Percentiles rank a stretch among this genome's conserved stretches.
Evolutionary conservation across 306 rosid species (phyloP).

Genomic region (Argentina anserina): DNA sequence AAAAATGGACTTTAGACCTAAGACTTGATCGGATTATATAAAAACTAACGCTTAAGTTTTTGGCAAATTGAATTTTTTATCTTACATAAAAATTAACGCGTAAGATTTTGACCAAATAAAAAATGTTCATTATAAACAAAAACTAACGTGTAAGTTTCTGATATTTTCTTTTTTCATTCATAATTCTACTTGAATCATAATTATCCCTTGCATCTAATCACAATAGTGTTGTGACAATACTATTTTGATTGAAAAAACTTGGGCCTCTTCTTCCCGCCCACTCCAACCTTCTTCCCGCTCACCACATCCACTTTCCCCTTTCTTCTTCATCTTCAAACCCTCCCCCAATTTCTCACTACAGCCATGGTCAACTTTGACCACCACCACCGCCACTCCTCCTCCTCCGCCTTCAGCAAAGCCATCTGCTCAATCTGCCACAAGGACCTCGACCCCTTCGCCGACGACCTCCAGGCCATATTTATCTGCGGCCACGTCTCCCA

Average conservation of each 20-base stretch:
- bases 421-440: constrained; percentile 92
- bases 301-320: background rate
- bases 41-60: too few species aligned
- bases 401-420: constrained; percentile 39
- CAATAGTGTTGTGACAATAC: too few species aligned
- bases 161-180: too few species aligned
- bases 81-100: too few species aligned
- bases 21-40: too few species aligned
- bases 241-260: background rate
- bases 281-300: background rate
- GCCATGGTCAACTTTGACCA: constrained; percentile 38
- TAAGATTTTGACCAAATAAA: too few species aligned
- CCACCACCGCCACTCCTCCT: constrained; percentile 5
- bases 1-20: too few species aligned
- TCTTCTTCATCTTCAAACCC: background rate
- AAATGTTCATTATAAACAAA: too few species aligned
- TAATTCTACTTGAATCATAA: too few species aligned
- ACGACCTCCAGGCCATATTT: constrained; percentile 76
- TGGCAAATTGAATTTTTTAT: too few species aligned
- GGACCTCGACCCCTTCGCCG: constrained; percentile 63
- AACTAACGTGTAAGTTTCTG: too few species aligned
- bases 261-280: background rate
- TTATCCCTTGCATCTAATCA: too few species aligned
- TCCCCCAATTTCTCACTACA: background rate
- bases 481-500: constrained; percentile 95